Base-by-base conservation (phyloP, 2,329 filamentous ascomycete genomes). In the Pseudogymnoascus sp. region DNA sequence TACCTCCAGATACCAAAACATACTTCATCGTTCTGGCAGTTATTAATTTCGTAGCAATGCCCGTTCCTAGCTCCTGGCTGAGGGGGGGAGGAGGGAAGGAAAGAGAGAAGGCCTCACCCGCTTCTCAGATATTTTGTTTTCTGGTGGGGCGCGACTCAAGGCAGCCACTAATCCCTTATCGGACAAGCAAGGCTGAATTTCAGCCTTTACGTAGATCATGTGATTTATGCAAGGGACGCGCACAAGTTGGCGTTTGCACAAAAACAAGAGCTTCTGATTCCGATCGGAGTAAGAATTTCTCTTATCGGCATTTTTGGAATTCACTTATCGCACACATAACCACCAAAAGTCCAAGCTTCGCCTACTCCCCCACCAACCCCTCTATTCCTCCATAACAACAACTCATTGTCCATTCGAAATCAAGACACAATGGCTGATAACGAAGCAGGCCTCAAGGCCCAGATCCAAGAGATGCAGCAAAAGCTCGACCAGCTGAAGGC, bases 1-100 rank as follows among this genome's bases (percentile, higher is more conserved):
- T 63, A 88, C 87, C 88, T 81, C 88, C 88, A 68, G 87, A 89
- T 68, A 91, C 87, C 67, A 91, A 80, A 75, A 92, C 86, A 80
- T 90, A 90, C 79, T 90, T 90, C 88, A 91, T 92, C 71, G 47
- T 54, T 54, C 77, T 84, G 70, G 64, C 64, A 62, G 57, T 50
- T 60, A 37, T 15, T 33, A 61, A 39, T 31, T 58, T 61, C 29
- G 47, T 54, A 54, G 47, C 10, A 54, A 33, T 35, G 47, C 47
- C 47, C 37, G 35, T 59, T 59, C 57, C 37, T 15, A 37, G 57
- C 57, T 37, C 35, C 33, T 37, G 57, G 37, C 57, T 37, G 33
- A 59, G 57, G 57, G 33, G 57, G 57, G 37, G 15, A 41, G 57
- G 21, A 37, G 57, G 11, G 37, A 41, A 37, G 26, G 57, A 13